Base-by-base conservation (phyloP, 2,329 filamentous ascomycete genomes). In the Fusarium nygamai region DNA sequence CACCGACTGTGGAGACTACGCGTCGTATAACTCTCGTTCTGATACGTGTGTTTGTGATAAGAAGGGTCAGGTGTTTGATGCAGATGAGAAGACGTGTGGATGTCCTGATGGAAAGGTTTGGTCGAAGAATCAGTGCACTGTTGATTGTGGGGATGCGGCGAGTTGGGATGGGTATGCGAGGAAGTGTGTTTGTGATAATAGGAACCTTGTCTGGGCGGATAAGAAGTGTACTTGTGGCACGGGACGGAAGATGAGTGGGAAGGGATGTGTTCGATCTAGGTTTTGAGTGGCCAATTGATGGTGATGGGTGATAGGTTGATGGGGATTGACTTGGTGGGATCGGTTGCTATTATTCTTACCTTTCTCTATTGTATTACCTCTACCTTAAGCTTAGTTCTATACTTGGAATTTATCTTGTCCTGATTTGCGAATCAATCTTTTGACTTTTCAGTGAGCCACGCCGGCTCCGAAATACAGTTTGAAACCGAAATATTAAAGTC, bases 401-500 rank as follows among this genome's bases (percentile, higher is more conserved):
- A 13, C 14, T n/a, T 31, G 9, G 4, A 20, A 8, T 34, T 0
- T 6, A 8, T 38, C 36, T 38, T 9, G 2, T 20, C 20, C 17
- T 53, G 31, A 53, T 24, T 27, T 8, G 13, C 9, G 13, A 53
- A 12, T 6, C 8, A 16, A 17, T 3, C 2, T 1, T 53, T 34
- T 24, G n/a, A 16, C 4, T 16, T 20, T 20, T 34, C 8, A 16
- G 6, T 17, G 1, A 19, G 10, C 17, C 4, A 13, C 11, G 4
- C 27, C 9, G 4, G 17, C 9, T n/a, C 4, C 4, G 7, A 33
- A 50, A 14, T 19, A n/a, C 2, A 8, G 5, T n/a, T 48, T n/a
- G 2, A 19, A 14, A 20, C 12, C 11, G 12, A 6, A 34, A 10
- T 2, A 3, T 0, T 20, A 16, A 12, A 11, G 3, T 6, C 13